phyloP scores from a whole-genome alignment of 106 monocot genomes.

The Dendrobium chrysotoxum region DNA sequence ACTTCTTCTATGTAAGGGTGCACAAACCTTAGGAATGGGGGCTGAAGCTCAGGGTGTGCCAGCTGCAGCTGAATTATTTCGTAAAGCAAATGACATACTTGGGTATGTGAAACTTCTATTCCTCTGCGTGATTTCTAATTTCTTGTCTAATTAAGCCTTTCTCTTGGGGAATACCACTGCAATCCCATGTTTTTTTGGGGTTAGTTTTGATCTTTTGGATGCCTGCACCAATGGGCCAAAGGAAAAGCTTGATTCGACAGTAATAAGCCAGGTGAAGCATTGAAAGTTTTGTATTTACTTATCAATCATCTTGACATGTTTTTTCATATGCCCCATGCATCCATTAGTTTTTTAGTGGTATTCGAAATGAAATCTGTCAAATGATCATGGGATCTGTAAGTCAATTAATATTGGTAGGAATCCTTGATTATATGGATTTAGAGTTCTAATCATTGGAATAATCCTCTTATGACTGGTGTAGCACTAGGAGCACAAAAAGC shows the following conservation, averaged over 20 bases:
- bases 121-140: neutral
- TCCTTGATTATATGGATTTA: too few species aligned
- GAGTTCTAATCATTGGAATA: too few species aligned
- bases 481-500: too few species aligned
- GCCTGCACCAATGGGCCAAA: constrained; percentile 90
- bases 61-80: constrained; percentile 75
- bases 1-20: constrained; percentile 46
- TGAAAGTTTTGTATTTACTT: neutral
- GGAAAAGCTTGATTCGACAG: constrained; percentile 93
- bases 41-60: constrained; percentile 51
- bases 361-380: neutral
- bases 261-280: constrained; percentile 81
- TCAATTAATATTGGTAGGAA: too few species aligned
- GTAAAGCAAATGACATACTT: constrained; percentile 86
- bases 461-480: too few species aligned
- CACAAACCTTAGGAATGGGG: constrained; percentile 94
- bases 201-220: constrained; percentile 81
- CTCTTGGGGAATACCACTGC: neutral
- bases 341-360: neutral
- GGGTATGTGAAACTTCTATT: constrained; percentile 36
- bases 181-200: neutral
- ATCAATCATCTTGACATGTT: neutral
- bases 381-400: too few species aligned
- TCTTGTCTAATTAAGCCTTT: neutral
- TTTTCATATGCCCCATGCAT: neutral